Conservation (phyloP, 148 eudicot genomes). For the Arctostaphylos glauca region DNA sequence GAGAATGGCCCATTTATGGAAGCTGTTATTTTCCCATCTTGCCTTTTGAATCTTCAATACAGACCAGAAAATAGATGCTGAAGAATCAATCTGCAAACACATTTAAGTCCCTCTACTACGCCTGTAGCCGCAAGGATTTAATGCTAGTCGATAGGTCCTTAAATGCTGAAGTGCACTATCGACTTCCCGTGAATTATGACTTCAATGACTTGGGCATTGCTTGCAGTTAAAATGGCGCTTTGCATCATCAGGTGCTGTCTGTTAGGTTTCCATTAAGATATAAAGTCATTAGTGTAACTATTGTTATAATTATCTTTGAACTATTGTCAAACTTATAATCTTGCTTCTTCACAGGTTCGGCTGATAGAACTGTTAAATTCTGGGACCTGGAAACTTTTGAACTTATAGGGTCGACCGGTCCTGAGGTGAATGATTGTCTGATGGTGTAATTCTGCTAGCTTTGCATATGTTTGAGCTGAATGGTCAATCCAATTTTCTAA, state of each 20-base stretch:
- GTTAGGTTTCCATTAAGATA: background rate
- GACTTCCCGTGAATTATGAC: background rate
- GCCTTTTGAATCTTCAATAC: background rate
- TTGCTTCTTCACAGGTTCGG: conserved; percentile 53
- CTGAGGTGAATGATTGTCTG: conserved; percentile 58
- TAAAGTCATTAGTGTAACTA: background rate
- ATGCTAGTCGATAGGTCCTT: background rate
- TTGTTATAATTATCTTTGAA: background rate
- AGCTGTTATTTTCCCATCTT: background rate
- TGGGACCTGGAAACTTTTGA: conserved; percentile 99
- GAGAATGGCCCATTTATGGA: background rate
- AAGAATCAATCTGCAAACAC: background rate
- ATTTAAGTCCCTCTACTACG: background rate
- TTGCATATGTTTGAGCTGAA: background rate
- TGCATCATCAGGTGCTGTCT: background rate
- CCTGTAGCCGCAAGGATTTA: background rate
- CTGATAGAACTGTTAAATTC: conserved; percentile 91
- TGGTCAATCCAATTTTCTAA: conserved; percentile 3
- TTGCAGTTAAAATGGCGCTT: background rate
- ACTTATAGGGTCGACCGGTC: conserved; percentile 93
- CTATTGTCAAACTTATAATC: background rate
- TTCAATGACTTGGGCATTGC: background rate
- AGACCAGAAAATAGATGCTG: background rate
- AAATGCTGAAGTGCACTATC: background rate
- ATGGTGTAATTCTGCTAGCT: conserved; percentile 16